phyloP scores from a whole-genome alignment of 2,329 filamentous ascomycete species.

The Curvularia spicifera region DNA sequence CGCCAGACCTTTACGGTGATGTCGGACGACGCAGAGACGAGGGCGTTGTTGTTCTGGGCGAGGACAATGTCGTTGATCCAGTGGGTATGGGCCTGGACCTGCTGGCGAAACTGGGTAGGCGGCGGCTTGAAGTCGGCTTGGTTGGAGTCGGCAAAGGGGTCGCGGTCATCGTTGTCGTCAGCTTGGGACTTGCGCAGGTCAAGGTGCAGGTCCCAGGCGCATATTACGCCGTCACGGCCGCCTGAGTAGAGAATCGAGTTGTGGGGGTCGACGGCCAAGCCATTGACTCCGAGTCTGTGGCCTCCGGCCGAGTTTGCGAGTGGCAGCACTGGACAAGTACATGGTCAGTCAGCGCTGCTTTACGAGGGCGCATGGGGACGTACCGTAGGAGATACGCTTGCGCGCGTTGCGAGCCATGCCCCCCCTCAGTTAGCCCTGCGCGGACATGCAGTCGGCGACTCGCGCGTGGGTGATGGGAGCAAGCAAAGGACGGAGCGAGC shows the following conservation, averaged over 20 bases:
- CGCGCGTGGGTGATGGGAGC: background rate
- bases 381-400: constrained; percentile 62
- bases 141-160: constrained; percentile 49
- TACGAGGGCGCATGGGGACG: constrained; percentile 22
- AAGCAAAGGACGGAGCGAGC: background rate
- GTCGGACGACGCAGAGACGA: constrained; percentile 93
- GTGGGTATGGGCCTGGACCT: constrained; percentile 85
- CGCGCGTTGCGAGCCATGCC: constrained; percentile 60
- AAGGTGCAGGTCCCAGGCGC: constrained; percentile 89
- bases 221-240: constrained; percentile 92
- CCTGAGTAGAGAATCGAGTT: constrained; percentile 93
- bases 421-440: constrained; percentile 22
- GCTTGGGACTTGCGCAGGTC: constrained; percentile 56
- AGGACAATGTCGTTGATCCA: constrained; percentile 95
- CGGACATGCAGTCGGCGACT: constrained; percentile 24
- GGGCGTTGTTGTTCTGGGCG: constrained; percentile 75
- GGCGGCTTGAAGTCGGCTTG: constrained; percentile 46
- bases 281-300: constrained; percentile 93
- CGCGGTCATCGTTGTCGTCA: constrained; percentile 46
- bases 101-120: constrained; percentile 63
- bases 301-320: constrained; percentile 78
- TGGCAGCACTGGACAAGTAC: constrained; percentile 65
- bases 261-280: constrained; percentile 82
- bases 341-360: constrained; percentile 21
- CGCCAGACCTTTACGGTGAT: constrained; percentile 93